Percentiles rank a stretch among this genome's conserved stretches.
Conservation (phyloP, 2,329 filamentous ascomycete genomes). For the Aspergillus versicolor region DNA sequence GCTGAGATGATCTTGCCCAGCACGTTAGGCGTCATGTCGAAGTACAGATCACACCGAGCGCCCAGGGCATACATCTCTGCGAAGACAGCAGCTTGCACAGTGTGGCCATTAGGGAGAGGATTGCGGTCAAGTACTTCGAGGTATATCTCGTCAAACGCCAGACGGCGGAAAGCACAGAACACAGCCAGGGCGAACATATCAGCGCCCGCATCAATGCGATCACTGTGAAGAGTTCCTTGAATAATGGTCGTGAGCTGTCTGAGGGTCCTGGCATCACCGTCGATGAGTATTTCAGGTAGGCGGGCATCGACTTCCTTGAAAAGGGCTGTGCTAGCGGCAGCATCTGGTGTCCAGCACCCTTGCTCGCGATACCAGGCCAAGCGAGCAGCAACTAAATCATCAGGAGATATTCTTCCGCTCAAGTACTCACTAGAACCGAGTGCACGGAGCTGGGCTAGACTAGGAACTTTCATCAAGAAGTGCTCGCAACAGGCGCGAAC, state of each 20-base stretch:
- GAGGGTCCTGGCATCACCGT: conserved; percentile 31
- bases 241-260: conserved; percentile 37
- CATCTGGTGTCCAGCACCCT: conserved; percentile 29
- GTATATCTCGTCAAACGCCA: conserved; percentile 61
- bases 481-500: conserved; percentile 22
- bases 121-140: conserved; percentile 62
- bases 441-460: conserved; percentile 37
- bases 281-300: conserved; percentile 25
- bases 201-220: conserved; percentile 44
- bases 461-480: conserved; percentile 30
- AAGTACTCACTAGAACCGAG: conserved; percentile 41
- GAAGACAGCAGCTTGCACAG: conserved; percentile 63
- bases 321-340: conserved; percentile 27
- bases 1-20: conserved; percentile 45
- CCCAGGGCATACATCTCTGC: conserved; percentile 62
- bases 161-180: conserved; percentile 56
- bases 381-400: conserved; percentile 37
- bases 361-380: conserved; percentile 43
- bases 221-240: conserved; percentile 27
- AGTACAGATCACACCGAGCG: conserved; percentile 62
- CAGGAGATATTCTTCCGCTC: conserved; percentile 34
- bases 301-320: conserved; percentile 37
- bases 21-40: conserved; percentile 53
- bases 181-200: conserved; percentile 58
- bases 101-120: conserved; percentile 58